Conservation (phyloP, 805 yeast genomes). For the Candida railenensis region DNA sequence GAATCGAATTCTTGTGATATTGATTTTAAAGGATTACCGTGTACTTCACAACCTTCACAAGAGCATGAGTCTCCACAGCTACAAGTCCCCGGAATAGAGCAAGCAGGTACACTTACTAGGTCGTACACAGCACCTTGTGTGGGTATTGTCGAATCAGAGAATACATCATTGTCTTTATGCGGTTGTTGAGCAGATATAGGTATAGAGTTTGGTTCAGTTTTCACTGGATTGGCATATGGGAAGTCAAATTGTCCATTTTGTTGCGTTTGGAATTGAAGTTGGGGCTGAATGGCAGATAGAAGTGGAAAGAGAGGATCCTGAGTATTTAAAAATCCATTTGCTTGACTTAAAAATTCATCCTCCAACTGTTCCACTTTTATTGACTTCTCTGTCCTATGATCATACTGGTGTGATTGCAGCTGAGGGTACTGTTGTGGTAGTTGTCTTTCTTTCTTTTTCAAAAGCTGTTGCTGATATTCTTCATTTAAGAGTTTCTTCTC, state of each 20-base stretch:
- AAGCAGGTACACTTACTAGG: conserved; percentile 29
- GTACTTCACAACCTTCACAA: conserved; percentile 38
- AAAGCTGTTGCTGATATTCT: conserved; percentile 4
- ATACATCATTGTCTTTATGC: background rate
- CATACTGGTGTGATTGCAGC: conserved; percentile 2
- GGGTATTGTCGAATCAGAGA: background rate
- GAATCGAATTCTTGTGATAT: background rate
- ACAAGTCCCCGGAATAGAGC: conserved; percentile 37
- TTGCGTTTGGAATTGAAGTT: background rate
- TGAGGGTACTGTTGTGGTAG: conserved; percentile 8
- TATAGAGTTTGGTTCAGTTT: background rate
- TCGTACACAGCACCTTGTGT: conserved; percentile 8
- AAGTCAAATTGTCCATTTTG: background rate
- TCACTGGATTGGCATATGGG: background rate
- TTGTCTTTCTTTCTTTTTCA: conserved; percentile 8
- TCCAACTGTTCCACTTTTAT: background rate
- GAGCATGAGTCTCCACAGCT: conserved; percentile 35
- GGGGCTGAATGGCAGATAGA: background rate
- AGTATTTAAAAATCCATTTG: background rate
- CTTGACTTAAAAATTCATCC: background rate
- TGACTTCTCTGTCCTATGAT: background rate
- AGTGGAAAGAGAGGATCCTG: background rate
- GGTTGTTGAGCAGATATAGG: background rate
- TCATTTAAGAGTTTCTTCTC: conserved; percentile 5
- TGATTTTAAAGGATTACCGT: conserved; percentile 19